phyloP scores from a whole-genome alignment of 495 filamentous ascomycete genomes.

The Hypoxylon intermedium region DNA sequence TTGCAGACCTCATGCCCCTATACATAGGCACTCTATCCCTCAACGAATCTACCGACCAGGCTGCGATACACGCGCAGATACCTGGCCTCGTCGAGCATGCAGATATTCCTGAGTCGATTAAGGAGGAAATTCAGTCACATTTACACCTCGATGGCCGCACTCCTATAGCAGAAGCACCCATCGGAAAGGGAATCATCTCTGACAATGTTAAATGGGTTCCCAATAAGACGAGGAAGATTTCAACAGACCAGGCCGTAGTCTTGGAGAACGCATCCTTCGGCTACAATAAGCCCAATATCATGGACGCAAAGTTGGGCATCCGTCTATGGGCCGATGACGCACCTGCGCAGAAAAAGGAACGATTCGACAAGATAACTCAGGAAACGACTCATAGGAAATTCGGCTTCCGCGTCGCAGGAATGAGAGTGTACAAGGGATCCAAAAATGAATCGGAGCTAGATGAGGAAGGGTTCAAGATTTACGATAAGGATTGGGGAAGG shows the following conservation, averaged over 20 bases:
- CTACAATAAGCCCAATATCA: slow-evolving; percentile 86
- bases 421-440: slow-evolving; percentile 85
- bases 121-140: slow-evolving; percentile 49
- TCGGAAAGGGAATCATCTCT: slow-evolving; percentile 19
- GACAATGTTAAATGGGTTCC: slow-evolving; percentile 45
- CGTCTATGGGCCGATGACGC: slow-evolving; percentile 88
- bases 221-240: slow-evolving; percentile 61
- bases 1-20: slow-evolving; percentile 81
- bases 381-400: slow-evolving; percentile 82
- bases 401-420: slow-evolving; percentile 89
- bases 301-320: slow-evolving; percentile 90
- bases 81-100: slow-evolving; percentile 53
- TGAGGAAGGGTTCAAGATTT: slow-evolving; percentile 68
- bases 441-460: slow-evolving; percentile 55
- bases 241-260: slow-evolving; percentile 80
- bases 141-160: slow-evolving; percentile 41
- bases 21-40: slow-evolving; percentile 80
- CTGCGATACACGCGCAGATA: slow-evolving; percentile 60
- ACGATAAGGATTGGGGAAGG: slow-evolving; percentile 88
- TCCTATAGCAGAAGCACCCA: slow-evolving; percentile 33
- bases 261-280: slow-evolving; percentile 85
- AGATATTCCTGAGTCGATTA: slow-evolving; percentile 51
- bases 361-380: slow-evolving; percentile 78
- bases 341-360: slow-evolving; percentile 72
- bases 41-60: slow-evolving; percentile 51